phyloP scores from a whole-genome alignment of 768 basidiomycete genomes.

The Leccinum sublutescens region DNA sequence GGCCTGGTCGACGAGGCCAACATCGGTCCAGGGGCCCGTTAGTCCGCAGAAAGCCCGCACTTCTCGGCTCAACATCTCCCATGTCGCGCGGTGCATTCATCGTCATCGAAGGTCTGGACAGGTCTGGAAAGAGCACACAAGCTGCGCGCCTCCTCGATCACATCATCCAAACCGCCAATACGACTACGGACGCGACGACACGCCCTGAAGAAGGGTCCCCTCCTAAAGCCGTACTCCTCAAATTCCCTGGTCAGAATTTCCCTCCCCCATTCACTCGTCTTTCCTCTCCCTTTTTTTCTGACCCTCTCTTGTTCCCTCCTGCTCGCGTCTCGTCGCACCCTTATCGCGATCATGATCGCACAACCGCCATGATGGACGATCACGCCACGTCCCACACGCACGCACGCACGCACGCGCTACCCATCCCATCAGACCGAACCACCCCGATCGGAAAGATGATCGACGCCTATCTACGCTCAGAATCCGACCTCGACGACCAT shows the following conservation, averaged over 20 bases:
- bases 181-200: not conserved
- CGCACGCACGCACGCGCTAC: not conserved
- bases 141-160: conserved; percentile 56
- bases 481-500: conserved; percentile 86
- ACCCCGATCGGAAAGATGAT: conserved; percentile 93
- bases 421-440: conserved; percentile 65
- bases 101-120: conserved; percentile 93
- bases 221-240: conserved; percentile 53
- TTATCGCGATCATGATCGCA: not conserved
- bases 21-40: not conserved
- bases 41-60: conserved; percentile 41
- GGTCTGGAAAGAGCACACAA: conserved; percentile 94
- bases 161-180: conserved; percentile 36
- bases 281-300: not conserved
- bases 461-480: conserved; percentile 81
- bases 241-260: conserved; percentile 79
- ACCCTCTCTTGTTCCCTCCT: not conserved
- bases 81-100: conserved; percentile 72
- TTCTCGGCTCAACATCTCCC: conserved; percentile 47
- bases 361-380: not conserved
- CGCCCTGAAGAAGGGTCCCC: not conserved
- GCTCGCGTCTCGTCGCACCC: not conserved
- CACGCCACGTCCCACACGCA: not conserved
- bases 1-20: not conserved
- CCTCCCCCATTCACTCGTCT: not conserved